A percentile compares a stretch with the other conserved stretches of the same genome.
phyloP scores from a whole-genome alignment of 441 rosid genomes.

The Jatropha podagrica region DNA sequence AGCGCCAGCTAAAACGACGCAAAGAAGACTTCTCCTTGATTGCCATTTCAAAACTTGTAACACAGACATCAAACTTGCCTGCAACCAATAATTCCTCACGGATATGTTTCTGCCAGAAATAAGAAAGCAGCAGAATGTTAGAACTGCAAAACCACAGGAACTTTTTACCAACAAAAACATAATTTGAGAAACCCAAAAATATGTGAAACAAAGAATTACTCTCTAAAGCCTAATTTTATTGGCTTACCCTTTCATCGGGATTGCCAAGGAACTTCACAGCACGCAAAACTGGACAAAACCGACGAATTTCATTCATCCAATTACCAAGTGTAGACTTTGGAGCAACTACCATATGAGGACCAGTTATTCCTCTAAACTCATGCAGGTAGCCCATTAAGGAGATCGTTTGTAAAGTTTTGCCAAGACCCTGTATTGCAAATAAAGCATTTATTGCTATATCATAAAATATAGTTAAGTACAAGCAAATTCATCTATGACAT shows the following conservation, averaged over 20 bases:
- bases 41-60: conserved; percentile 99
- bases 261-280: conserved; percentile 98
- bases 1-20: conserved; percentile 99
- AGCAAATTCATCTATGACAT: not conserved
- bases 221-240: conserved; percentile 8
- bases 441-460: not conserved
- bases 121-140: conserved; percentile 18
- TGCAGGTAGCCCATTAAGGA: conserved; percentile 94
- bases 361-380: conserved; percentile 90
- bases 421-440: conserved; percentile 72
- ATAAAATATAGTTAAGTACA: not conserved
- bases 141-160: not conserved
- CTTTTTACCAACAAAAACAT: not conserved
- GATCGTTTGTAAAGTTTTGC: conserved; percentile 99
- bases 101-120: conserved; percentile 69
- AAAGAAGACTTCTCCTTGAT: conserved; percentile 91
- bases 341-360: conserved; percentile 99
- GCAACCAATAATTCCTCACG: conserved; percentile 92
- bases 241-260: conserved; percentile 96
- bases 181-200: not conserved
- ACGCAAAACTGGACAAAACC: conserved; percentile 90
- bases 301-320: conserved; percentile 99
- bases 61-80: conserved; percentile 98
- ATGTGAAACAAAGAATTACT: not conserved
- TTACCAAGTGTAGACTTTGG: conserved; percentile 99